A percentile compares a stretch with the other conserved stretches of the same genome.
Evolutionary conservation across 2,329 filamentous ascomycete genomes (phyloP).

Genomic region (Fusarium aywerte): DNA sequence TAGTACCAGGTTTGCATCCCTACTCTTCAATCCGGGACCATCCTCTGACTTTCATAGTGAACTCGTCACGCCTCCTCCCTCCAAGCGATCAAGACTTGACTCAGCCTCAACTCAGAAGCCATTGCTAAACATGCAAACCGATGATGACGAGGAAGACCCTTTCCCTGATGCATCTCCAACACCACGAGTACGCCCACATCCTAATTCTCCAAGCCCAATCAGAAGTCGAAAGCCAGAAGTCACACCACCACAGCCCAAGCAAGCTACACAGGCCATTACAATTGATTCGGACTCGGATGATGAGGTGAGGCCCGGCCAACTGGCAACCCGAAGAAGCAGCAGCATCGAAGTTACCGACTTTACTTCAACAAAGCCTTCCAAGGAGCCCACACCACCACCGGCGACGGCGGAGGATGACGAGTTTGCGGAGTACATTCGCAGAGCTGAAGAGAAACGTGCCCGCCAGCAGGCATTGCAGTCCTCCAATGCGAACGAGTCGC

Average conservation of each 20-base stretch:
- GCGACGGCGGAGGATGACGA: conserved; percentile 51
- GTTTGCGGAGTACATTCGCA: conserved; percentile 58
- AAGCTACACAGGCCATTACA: conserved; percentile 28
- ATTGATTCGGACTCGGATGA: conserved; percentile 51
- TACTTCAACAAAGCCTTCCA: conserved; percentile 3
- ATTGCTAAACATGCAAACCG: conserved; percentile 26
- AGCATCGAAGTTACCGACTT: conserved; percentile 29
- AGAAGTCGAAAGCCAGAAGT: conserved; percentile 11
- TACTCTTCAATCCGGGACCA: neutral
- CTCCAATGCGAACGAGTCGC: conserved; percentile 19
- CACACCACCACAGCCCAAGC: conserved; percentile 2
- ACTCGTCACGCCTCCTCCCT: conserved; percentile 52
- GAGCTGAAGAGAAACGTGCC: conserved; percentile 52
- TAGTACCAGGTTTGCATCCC: conserved; percentile 37
- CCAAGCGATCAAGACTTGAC: conserved; percentile 51
- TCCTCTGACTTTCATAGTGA: conserved; percentile 45
- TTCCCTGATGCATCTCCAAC: conserved; percentile 41
- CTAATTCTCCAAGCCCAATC: conserved; percentile 11
- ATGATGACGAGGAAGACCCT: conserved; percentile 16
- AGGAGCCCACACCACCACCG: conserved; percentile 12
- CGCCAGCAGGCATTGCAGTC: conserved; percentile 40
- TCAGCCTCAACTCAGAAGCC: conserved; percentile 36
- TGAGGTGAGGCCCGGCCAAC: conserved; percentile 13
- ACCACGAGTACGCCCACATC: conserved; percentile 22
- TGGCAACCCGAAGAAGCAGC: conserved; percentile 7